phyloP scores from a whole-genome alignment of 805 yeast species.

The Starmerella cellae region DNA sequence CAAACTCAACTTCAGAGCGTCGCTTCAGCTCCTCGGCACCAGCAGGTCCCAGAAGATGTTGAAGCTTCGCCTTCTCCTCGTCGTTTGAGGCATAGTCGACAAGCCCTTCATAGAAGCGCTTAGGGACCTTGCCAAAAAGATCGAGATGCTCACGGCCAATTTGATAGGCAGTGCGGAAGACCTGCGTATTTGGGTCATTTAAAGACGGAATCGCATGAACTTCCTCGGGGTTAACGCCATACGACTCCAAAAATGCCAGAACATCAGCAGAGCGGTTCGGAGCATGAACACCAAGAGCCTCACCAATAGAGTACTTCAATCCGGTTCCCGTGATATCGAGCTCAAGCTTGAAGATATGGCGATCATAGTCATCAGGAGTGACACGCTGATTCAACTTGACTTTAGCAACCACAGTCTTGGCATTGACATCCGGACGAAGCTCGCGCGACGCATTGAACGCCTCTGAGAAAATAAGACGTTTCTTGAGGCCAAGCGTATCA shows the following conservation, averaged over 20 bases:
- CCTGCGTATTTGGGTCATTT: constrained; percentile 29
- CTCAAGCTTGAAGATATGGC: constrained; percentile 93
- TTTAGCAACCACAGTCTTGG: constrained; percentile 69
- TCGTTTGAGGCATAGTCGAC: constrained; percentile 60
- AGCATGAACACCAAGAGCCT: constrained; percentile 91
- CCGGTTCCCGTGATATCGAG: constrained; percentile 87
- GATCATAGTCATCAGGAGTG: constrained; percentile 77
- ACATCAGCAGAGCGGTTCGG: constrained; percentile 60
- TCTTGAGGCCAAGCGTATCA: constrained; percentile 26
- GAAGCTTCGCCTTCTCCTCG: constrained; percentile 47
- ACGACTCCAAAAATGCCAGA: constrained; percentile 51
- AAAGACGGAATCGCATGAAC: constrained; percentile 51
- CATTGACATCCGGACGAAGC: constrained; percentile 83
- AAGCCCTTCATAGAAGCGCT: constrained; percentile 78
- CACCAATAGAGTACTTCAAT: constrained; percentile 83
- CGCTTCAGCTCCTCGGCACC: constrained; percentile 78
- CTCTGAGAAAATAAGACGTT: constrained; percentile 67
- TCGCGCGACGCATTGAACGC: constrained; percentile 47
- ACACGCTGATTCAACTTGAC: constrained; percentile 86
- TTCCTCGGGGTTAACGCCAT: constrained; percentile 58
- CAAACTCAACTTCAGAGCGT: constrained; percentile 72
- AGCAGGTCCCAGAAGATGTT: constrained; percentile 53
- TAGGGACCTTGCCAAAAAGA: constrained; percentile 88
- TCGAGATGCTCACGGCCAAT: constrained; percentile 69
- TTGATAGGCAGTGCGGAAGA: constrained; percentile 73